Evolutionary conservation across 2,329 filamentous ascomycete genomes (phyloP).

Genomic region (Coniochaeta ligniaria): DNA sequence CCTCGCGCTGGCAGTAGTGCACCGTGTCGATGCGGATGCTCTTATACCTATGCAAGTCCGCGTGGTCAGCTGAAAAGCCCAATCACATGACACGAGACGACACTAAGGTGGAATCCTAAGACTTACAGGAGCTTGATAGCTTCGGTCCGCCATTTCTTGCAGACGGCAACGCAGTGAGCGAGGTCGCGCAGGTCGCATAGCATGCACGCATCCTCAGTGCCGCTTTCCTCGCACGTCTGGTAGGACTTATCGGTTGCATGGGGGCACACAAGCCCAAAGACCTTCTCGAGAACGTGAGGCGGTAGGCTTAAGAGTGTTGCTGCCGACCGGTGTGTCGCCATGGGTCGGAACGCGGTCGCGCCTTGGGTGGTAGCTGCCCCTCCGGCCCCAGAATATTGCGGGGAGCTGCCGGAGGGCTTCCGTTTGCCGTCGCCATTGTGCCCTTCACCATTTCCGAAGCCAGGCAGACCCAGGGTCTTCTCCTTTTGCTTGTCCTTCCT

Average conservation of each 20-base stretch:
- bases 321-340: slow-evolving; percentile 33
- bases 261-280: slow-evolving; percentile 78
- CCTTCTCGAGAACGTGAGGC: slow-evolving; percentile 61
- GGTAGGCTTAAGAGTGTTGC: slow-evolving; percentile 50
- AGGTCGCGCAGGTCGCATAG: slow-evolving; percentile 89
- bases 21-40: slow-evolving; percentile 90
- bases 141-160: slow-evolving; percentile 59
- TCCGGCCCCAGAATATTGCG: neutral
- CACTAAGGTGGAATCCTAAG: neutral
- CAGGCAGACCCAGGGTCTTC: slow-evolving; percentile 9
- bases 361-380: neutral
- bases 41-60: slow-evolving; percentile 55
- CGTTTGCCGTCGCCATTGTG: slow-evolving; percentile 10
- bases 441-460: slow-evolving; percentile 9
- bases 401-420: slow-evolving; percentile 12
- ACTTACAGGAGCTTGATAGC: slow-evolving; percentile 56
- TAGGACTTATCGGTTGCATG: slow-evolving; percentile 73
- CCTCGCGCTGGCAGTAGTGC: slow-evolving; percentile 88
- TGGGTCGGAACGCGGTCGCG: slow-evolving; percentile 13
- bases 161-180: slow-evolving; percentile 69
- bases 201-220: slow-evolving; percentile 77
- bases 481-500: slow-evolving; percentile 24
- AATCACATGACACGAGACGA: neutral
- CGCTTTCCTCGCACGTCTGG: slow-evolving; percentile 74
- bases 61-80: slow-evolving; percentile 3